phyloP scores from a whole-genome alignment of 2,329 filamentous ascomycete genomes.

The Ceratocystis ficicola region DNA sequence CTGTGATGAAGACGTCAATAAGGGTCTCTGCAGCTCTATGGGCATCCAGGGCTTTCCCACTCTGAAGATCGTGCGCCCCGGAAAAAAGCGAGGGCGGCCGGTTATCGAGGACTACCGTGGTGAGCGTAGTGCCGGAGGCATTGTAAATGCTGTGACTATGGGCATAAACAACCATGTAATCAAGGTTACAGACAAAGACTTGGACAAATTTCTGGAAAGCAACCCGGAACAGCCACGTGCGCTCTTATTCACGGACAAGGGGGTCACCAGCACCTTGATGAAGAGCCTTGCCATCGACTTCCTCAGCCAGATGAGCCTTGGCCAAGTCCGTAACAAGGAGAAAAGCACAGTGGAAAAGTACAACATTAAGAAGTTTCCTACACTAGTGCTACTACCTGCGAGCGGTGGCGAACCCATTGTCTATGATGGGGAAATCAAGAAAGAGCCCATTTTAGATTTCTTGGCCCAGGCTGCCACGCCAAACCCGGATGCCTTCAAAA shows the following conservation, averaged over 20 bases:
- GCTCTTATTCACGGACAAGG: constrained; percentile 88
- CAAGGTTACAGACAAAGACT: constrained; percentile 63
- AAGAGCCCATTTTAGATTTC: constrained; percentile 69
- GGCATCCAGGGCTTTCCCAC: constrained; percentile 92
- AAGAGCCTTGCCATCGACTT: constrained; percentile 86
- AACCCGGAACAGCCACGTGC: constrained; percentile 63
- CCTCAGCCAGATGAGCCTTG: constrained; percentile 63
- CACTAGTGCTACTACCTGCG: constrained; percentile 65
- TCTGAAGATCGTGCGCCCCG: constrained; percentile 80
- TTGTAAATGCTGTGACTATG: constrained; percentile 71
- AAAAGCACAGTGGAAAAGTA: constrained; percentile 58
- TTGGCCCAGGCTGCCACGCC: constrained; percentile 65
- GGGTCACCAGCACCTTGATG: constrained; percentile 68
- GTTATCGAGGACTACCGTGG: constrained; percentile 86
- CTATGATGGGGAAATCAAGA: constrained; percentile 77
- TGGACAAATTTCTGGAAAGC: constrained; percentile 61
- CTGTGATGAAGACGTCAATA: constrained; percentile 90
- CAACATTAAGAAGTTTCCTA: constrained; percentile 64
- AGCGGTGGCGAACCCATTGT: constrained; percentile 54
- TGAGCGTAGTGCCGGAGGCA: constrained; percentile 66
- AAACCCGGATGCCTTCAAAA: constrained; percentile 54
- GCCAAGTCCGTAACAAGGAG: constrained; percentile 76
- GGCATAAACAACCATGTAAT: constrained; percentile 90
- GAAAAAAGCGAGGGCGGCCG: constrained; percentile 63
- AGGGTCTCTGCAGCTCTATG: constrained; percentile 70